A percentile compares a stretch with the other conserved stretches of the same genome.
phyloP scores from a whole-genome alignment of 1,139 yeast species.

The Saccharomyces pastorianus region DNA sequence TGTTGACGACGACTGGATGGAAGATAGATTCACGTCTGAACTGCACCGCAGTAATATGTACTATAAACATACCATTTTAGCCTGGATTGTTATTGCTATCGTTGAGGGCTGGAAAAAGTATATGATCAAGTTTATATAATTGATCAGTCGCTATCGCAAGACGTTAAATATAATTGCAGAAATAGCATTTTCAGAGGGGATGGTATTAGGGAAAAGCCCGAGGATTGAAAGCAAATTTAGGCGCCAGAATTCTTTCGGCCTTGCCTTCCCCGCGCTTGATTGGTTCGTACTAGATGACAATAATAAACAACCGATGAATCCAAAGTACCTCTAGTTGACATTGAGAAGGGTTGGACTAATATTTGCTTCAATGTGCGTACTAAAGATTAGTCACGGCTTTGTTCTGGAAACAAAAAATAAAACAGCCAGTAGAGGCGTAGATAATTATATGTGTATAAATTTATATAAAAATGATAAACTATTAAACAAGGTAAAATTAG shows the following conservation, averaged over 20 bases:
- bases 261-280: constrained; percentile 7
- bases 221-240: neutral
- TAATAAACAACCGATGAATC: too few relatives aligned
- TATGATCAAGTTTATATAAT: neutral
- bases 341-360: too few relatives aligned
- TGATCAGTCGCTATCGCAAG: neutral
- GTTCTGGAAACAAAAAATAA: too few relatives aligned
- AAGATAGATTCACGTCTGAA: too few relatives aligned
- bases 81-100: neutral
- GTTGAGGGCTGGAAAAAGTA: neutral
- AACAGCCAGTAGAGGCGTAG: neutral
- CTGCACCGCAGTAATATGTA: too few relatives aligned
- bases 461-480: neutral
- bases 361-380: too few relatives aligned
- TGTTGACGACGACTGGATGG: too few relatives aligned
- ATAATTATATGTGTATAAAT: neutral
- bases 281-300: constrained; percentile 5
- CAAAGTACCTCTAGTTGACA: too few relatives aligned
- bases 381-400: too few relatives aligned
- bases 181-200: neutral
- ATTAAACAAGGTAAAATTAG: neutral
- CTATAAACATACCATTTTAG: neutral
- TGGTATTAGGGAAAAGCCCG: neutral
- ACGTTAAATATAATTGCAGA: neutral
- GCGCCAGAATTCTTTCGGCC: constrained; percentile 8